Evolutionary conservation across 1,139 yeast species (phyloP).

Genomic region (Citeromyces hawaiiensis): DNA sequence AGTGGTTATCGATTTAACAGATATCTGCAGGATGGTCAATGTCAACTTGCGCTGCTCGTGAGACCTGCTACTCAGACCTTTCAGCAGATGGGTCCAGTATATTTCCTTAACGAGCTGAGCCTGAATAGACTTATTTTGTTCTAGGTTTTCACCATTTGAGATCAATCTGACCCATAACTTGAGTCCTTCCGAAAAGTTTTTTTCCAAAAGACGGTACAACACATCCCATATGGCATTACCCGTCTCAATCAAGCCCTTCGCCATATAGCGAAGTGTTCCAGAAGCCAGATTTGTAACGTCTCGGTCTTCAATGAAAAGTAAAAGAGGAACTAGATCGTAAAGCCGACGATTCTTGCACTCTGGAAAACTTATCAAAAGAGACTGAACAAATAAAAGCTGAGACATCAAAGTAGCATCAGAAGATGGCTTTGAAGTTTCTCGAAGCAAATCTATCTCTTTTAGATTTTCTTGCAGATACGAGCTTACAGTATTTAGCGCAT

Average conservation of each 20-base stretch:
- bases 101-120: conserved; percentile 19
- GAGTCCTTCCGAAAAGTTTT: neutral
- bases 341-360: neutral
- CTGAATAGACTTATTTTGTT: conserved; percentile 17
- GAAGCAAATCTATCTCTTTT: neutral
- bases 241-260: neutral
- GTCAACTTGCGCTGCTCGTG: conserved; percentile 67
- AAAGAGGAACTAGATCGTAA: neutral
- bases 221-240: neutral
- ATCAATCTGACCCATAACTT: neutral
- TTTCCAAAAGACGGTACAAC: neutral
- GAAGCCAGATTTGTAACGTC: neutral
- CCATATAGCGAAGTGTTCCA: neutral
- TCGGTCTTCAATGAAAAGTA: neutral
- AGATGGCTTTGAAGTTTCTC: neutral
- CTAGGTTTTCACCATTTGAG: neutral
- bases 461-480: neutral
- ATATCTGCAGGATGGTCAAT: conserved; percentile 51
- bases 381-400: neutral
- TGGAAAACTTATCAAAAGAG: neutral
- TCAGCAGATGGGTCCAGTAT: conserved; percentile 52
- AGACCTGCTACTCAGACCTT: conserved; percentile 37
- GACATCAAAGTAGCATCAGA: neutral
- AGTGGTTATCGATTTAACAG: conserved; percentile 32
- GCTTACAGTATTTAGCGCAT: neutral